Conservation (phyloP, 495 filamentous ascomycete genomes). For the Immersiella caudata region DNA sequence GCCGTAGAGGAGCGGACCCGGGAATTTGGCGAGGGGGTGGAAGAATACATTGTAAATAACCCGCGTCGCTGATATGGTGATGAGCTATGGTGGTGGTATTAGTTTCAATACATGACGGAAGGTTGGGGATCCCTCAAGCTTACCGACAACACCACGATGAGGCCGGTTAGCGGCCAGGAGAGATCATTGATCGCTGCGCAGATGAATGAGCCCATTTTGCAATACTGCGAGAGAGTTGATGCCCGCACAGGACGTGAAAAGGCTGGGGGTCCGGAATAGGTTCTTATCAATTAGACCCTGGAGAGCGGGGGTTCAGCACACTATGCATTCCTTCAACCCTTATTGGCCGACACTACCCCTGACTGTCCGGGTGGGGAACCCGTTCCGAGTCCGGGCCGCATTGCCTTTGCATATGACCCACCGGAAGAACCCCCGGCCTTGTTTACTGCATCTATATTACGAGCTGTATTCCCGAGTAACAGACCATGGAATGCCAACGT, state of each 20-base stretch:
- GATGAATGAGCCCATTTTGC: constrained; percentile 6
- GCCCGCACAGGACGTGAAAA: background rate
- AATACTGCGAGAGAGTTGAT: background rate
- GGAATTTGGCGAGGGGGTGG: constrained; percentile 9
- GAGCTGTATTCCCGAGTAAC: background rate
- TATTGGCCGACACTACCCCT: background rate
- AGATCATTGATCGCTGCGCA: background rate
- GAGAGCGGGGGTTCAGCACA: background rate
- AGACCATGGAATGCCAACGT: background rate
- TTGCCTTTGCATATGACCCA: background rate
- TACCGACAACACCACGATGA: constrained; percentile 5
- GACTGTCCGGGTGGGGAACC: no score
- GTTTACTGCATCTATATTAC: background rate
- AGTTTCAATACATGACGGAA: no score
- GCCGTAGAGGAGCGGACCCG: constrained; percentile 4
- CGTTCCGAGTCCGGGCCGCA: background rate
- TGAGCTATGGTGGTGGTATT: background rate
- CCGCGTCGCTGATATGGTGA: constrained; percentile 1
- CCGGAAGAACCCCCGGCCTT: background rate
- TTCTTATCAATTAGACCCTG: background rate
- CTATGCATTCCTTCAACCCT: background rate
- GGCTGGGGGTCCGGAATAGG: background rate
- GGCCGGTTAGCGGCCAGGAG: constrained; percentile 3
- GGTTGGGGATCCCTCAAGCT: no score
- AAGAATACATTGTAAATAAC: constrained; percentile 12